Evolutionary conservation across 2,329 filamentous ascomycete genomes (phyloP), one percentile per base, ranked within the genome.

Genomic region (Apiospora koreana): DNA sequence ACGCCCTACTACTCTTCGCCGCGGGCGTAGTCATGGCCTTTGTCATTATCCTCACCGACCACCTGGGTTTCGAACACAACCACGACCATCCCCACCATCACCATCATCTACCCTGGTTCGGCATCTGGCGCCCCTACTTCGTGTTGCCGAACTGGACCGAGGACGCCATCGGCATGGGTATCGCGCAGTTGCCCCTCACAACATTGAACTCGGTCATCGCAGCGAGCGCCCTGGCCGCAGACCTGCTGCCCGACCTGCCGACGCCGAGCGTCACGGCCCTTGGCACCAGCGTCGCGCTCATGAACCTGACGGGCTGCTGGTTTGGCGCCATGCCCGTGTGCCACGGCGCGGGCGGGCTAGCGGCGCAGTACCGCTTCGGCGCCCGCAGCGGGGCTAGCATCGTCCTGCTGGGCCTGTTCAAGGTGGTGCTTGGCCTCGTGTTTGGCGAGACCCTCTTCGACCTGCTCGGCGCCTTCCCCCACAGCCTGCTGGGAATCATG

Each of bases 291-390:
- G 93, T 98, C 4, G 91, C 92, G 0, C 76, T 85, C 1, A 97
- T 97, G 89, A 98, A 98, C 78, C 83, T 98, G 3, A 80, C 92
- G 1, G 92, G 93, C 21, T 95, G 93, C 76, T 97, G 94, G 93
- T 97, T 97, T 76, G 95, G 95, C 65, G 93, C 92, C 6, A 98
- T 98, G 96, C 96, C 95, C 3, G 91, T 96, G 4, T 98, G 96
- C 78, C 96, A 98, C 79, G 95, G 95, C 6, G 94, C 94, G 0
- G 95, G 95, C 2, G 95, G 95, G 0, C 85, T 98, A 0, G 96
- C 96, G 6, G 96, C 93, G 0, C 95, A 98, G 79, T 94, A 94
- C 79, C 90, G 94, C 5, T 98, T 98, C 75, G 95, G 95, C 0
- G 95, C 95, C 5, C 91, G 95, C 65, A 97, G 93, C 71, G 95